A percentile compares a stretch with the other conserved stretches of the same genome.
Evolutionary conservation across 129 eudicot species (phyloP).

Genomic region (Tanacetum coccineum): DNA sequence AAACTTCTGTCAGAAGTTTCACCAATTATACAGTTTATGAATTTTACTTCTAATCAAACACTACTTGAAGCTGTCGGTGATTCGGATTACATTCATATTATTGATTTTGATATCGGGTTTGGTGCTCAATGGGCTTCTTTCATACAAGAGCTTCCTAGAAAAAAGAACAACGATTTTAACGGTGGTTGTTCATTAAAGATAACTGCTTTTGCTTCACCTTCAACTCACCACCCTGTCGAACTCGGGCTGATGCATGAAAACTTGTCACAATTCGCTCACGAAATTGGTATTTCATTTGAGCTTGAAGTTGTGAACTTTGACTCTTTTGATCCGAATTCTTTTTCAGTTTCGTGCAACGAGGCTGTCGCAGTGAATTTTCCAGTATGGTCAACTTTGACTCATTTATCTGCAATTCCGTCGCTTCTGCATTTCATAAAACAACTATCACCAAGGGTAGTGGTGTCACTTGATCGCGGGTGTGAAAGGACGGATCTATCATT

Average conservation of each 20-base stretch:
- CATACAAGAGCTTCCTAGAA: conserved; percentile 55
- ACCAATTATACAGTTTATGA: conserved; percentile 47
- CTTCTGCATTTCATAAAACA: conserved; percentile 50
- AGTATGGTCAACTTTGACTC: conserved; percentile 36
- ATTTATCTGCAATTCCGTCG: conserved; percentile 35
- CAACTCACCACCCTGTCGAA: conserved; percentile 56
- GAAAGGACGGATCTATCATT: conserved; percentile 52
- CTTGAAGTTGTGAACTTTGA: conserved; percentile 56
- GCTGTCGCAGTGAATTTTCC: conserved; percentile 60
- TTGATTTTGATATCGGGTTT: conserved; percentile 68
- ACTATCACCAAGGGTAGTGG: conserved; percentile 44
- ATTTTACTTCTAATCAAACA: conserved; percentile 61
- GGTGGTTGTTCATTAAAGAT: conserved; percentile 41
- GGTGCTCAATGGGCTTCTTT: conserved; percentile 77
- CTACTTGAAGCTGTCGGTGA: conserved; percentile 56
- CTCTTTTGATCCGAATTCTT: conserved; percentile 48
- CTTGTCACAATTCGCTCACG: conserved; percentile 48
- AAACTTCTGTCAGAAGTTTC: conserved; percentile 55
- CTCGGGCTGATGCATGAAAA: conserved; percentile 54
- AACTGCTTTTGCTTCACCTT: conserved; percentile 64
- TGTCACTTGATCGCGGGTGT: conserved; percentile 51
- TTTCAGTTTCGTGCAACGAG: conserved; percentile 31
- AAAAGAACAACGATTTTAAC: neutral
- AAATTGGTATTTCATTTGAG: conserved; percentile 44
- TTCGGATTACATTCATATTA: conserved; percentile 43